phyloP scores from a whole-genome alignment of 202 grass and related monocot species.

The Carex arenaria region DNA sequence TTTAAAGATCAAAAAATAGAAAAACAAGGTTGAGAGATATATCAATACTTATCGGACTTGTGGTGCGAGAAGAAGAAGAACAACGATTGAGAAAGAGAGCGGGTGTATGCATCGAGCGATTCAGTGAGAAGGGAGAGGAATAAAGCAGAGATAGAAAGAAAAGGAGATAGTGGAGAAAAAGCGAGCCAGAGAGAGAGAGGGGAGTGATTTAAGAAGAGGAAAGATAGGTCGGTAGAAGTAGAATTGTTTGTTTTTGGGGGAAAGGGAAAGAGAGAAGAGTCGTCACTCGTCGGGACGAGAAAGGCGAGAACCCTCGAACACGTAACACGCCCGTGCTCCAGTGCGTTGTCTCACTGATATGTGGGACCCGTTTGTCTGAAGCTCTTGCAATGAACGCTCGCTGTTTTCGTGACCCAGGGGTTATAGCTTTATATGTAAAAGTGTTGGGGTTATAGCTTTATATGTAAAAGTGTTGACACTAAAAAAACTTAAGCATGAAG shows the following conservation, averaged over 20 bases:
- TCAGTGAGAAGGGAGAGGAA: not conserved
- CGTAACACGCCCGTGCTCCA: not conserved
- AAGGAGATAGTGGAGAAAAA: not conserved
- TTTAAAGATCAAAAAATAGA: conserved; percentile 13
- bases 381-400: not conserved
- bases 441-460: not conserved
- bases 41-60: conserved; percentile 16
- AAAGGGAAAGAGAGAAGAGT: not conserved
- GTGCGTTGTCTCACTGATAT: not conserved
- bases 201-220: conserved; percentile 3
- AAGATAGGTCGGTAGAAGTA: conserved; percentile 29
- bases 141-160: not conserved
- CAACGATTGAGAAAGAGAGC: conserved; percentile 6
- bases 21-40: not conserved
- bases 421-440: not conserved
- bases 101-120: conserved; percentile 16
- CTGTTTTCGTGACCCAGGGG: not conserved
- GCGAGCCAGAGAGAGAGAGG: not conserved
- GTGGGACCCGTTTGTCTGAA: not conserved
- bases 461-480: not conserved
- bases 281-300: conserved; percentile 1
- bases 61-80: not conserved
- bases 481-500: no score
- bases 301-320: conserved; percentile 20
- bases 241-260: conserved; percentile 15